These are phyloP conservation scores for Helicostylum pulchrum DNA, from an alignment of 192 early-diverging fungal genomes.

Conservation along the genomic window DNA sequence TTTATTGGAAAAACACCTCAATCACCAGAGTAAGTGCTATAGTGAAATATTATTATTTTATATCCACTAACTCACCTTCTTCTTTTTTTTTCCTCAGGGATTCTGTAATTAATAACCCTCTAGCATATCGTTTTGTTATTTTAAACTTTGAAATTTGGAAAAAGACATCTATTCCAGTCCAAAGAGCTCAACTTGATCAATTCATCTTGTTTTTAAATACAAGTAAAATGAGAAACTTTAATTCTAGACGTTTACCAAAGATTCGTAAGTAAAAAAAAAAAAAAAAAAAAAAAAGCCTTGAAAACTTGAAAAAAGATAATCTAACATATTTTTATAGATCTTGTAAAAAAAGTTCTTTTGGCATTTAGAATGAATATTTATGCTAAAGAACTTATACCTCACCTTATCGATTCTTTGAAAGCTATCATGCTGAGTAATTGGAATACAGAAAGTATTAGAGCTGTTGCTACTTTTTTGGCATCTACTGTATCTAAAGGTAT, in stretches of 20 bases:
- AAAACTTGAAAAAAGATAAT: neutral
- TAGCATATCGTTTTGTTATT: slow-evolving; percentile 59
- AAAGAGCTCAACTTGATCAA: slow-evolving; percentile 58
- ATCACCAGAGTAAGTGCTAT: slow-evolving; percentile 43
- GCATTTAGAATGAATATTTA: slow-evolving; percentile 57
- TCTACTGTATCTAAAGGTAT: slow-evolving; percentile 56
- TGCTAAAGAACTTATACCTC: slow-evolving; percentile 47
- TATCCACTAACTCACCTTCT: slow-evolving; percentile 6
- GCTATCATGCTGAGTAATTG: slow-evolving; percentile 54
- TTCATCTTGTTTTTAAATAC: slow-evolving; percentile 55
- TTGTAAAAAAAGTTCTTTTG: slow-evolving; percentile 61
- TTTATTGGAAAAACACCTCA: slow-evolving; percentile 61
- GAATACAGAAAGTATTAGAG: slow-evolving; percentile 55
- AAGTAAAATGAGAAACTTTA: slow-evolving; percentile 53
- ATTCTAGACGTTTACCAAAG: slow-evolving; percentile 53
- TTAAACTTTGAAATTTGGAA: slow-evolving; percentile 71
- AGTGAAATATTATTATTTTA: neutral
- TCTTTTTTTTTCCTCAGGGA: slow-evolving; percentile 41
- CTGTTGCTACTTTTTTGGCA: slow-evolving; percentile 61
- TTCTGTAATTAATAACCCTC: slow-evolving; percentile 61
- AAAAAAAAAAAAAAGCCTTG: neutral
- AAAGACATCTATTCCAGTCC: slow-evolving; percentile 49
- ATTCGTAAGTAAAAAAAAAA: slow-evolving; percentile 46
- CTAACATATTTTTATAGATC: slow-evolving; percentile 37
- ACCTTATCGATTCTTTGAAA: slow-evolving; percentile 51